Evolutionary conservation across 2,329 filamentous ascomycete genomes (phyloP).

Genomic region (Cladosporium sp.): DNA sequence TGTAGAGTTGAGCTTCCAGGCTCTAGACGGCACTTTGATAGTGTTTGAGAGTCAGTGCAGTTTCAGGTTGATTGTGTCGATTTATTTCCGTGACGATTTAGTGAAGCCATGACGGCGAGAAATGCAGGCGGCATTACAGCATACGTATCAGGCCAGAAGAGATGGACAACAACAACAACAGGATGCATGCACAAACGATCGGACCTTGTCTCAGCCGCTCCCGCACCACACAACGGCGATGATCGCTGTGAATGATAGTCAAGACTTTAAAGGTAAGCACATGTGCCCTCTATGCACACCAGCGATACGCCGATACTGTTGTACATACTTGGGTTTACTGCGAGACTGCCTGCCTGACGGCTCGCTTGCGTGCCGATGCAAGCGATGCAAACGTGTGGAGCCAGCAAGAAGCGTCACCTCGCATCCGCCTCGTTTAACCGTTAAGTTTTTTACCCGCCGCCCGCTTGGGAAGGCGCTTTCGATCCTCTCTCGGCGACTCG

Average conservation of each 20-base stretch:
- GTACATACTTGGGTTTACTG: not conserved
- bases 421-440: constrained; percentile 8
- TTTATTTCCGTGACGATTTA: not conserved
- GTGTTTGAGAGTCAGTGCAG: not conserved
- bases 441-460: not conserved
- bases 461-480: not conserved
- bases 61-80: not conserved
- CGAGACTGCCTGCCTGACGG: not conserved
- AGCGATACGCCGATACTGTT: not conserved
- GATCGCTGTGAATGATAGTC: not conserved
- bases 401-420: not conserved
- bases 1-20: not conserved
- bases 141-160: not conserved
- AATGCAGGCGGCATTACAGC: not conserved
- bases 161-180: not conserved
- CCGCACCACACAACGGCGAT: not conserved
- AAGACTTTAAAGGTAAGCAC: not conserved
- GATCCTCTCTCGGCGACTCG: constrained; percentile 4
- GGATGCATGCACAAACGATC: not conserved
- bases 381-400: constrained; percentile 7
- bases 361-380: constrained; percentile 18
- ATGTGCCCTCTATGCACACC: not conserved
- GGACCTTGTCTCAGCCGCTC: not conserved
- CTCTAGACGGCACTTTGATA: not conserved
- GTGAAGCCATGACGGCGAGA: not conserved